Evolutionary conservation across 2,329 filamentous ascomycete species (phyloP).

Genomic region (Incumbomyces lentus): DNA sequence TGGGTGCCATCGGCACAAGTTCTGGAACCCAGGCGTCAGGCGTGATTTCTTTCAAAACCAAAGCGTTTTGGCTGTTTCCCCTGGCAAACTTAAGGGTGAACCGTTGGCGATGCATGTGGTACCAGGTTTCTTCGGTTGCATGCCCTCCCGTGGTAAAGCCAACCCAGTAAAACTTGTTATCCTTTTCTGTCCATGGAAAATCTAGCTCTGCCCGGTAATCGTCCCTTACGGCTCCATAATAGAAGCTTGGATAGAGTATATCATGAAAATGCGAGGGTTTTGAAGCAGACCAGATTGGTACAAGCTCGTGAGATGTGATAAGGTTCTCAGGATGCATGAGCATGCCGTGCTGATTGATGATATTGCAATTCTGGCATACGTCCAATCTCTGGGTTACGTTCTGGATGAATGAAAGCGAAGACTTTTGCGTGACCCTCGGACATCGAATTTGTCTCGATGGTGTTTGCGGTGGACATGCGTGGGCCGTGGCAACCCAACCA

Average conservation of each 20-base stretch:
- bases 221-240: constrained; percentile 88
- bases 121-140: neutral
- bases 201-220: constrained; percentile 62
- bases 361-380: neutral
- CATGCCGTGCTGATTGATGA: neutral
- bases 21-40: neutral
- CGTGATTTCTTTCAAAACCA: no score
- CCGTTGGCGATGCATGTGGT: constrained; percentile 4
- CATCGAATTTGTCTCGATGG: neutral
- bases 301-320: constrained; percentile 55
- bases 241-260: constrained; percentile 88
- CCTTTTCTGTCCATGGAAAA: constrained; percentile 61
- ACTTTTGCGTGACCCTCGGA: neutral
- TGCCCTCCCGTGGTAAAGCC: constrained; percentile 80
- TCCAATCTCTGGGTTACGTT: constrained; percentile 4
- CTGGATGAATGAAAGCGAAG: constrained; percentile 3
- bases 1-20: neutral
- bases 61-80: no score
- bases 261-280: constrained; percentile 90
- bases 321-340: constrained; percentile 2
- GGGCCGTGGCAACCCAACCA: neutral
- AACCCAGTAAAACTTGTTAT: constrained; percentile 76
- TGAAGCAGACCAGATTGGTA: constrained; percentile 87
- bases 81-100: no score
- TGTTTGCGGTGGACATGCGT: neutral